phyloP scores from a whole-genome alignment of 345 rosid genomes.

The Eucalyptus camaldulensis region DNA sequence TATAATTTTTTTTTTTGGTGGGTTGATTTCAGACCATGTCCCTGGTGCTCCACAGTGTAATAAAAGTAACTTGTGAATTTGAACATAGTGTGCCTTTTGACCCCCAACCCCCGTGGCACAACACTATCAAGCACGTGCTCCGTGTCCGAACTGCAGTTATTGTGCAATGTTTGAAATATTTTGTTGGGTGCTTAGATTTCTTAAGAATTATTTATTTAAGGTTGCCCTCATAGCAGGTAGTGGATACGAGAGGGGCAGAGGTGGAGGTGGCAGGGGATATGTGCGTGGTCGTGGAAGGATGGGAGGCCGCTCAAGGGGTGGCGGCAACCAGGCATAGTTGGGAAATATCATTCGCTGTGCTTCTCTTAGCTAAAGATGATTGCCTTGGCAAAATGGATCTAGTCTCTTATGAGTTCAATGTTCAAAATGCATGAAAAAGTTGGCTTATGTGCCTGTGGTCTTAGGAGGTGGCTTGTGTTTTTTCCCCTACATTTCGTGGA shows the following conservation, averaged over 20 bases:
- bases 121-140: not conserved
- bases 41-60: not conserved
- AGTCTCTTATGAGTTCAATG: not conserved
- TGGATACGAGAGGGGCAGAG: slow-evolving; percentile 10
- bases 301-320: slow-evolving; percentile 58
- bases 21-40: not conserved
- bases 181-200: not conserved
- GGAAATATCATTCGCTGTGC: not conserved
- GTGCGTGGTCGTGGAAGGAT: slow-evolving; percentile 38
- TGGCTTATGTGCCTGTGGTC: slow-evolving; percentile 11
- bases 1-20: not conserved
- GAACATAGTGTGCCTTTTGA: not conserved
- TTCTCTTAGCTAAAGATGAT: not conserved
- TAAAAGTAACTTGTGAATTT: not conserved
- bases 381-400: not conserved
- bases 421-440: slow-evolving; percentile 3
- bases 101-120: not conserved
- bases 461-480: slow-evolving; percentile 10
- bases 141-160: not conserved
- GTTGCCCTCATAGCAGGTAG: not conserved
- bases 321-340: slow-evolving; percentile 16
- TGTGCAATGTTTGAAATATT: not conserved
- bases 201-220: not conserved
- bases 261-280: slow-evolving; percentile 29
- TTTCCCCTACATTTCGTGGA: slow-evolving; percentile 4